phyloP scores from a whole-genome alignment of 2,329 filamentous ascomycete species.

The Talaromyces atroroseus region DNA sequence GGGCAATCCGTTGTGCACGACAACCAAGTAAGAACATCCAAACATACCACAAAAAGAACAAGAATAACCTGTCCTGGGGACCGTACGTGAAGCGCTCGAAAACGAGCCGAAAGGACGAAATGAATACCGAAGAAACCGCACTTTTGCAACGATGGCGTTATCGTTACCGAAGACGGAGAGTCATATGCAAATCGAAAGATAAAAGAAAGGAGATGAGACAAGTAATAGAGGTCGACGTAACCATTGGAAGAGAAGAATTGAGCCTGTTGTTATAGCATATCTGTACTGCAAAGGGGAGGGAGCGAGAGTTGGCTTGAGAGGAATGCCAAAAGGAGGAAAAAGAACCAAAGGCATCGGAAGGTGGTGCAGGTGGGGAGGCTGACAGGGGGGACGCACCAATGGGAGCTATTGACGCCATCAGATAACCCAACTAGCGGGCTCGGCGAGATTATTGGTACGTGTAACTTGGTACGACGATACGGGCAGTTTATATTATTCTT shows the following conservation, averaged over 20 bases:
- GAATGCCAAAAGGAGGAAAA: neutral
- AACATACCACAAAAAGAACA: neutral
- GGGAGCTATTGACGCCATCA: neutral
- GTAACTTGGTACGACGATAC: neutral
- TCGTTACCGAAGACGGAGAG: neutral
- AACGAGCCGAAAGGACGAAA: neutral
- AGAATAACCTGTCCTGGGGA: neutral
- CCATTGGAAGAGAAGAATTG: neutral
- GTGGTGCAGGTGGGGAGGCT: neutral
- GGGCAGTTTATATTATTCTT: too few relatives aligned
- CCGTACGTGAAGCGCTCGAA: neutral
- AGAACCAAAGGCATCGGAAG: neutral
- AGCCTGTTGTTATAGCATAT: neutral
- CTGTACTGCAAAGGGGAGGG: neutral
- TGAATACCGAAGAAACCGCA: neutral
- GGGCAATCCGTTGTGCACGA: too few relatives aligned
- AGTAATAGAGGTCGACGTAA: neutral
- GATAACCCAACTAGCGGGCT: neutral
- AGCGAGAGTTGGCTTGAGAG: neutral
- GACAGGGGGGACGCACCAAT: neutral
- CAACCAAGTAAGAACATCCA: too few relatives aligned
- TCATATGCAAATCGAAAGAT: too few relatives aligned
- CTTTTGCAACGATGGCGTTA: neutral
- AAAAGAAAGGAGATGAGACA: neutral
- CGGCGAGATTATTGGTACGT: neutral